A percentile compares a stretch with the other conserved stretches of the same genome.
Conservation (phyloP, 306 rosid genomes). For the Rubus parviflorus region DNA sequence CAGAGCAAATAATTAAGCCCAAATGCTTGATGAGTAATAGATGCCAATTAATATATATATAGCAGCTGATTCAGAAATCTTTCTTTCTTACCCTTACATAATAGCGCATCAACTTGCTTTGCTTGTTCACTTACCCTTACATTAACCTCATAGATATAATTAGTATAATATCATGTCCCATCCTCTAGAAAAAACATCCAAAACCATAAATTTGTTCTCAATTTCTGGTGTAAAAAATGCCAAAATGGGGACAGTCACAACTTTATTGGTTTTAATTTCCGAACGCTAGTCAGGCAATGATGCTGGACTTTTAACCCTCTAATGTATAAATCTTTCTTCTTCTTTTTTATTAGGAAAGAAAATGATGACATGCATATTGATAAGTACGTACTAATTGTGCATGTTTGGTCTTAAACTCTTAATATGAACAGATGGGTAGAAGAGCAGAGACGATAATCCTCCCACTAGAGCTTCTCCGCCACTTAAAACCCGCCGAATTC, state of each 20-base stretch:
- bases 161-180: neutral
- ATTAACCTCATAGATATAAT: no score
- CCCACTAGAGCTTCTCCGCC: slow-evolving; percentile 86
- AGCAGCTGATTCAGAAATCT: no score
- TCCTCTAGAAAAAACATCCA: neutral
- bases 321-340: neutral
- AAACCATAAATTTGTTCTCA: neutral
- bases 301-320: neutral
- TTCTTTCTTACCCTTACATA: no score
- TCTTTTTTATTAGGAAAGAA: no score
- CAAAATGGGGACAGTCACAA: neutral
- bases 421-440: slow-evolving; percentile 58
- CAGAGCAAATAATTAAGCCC: no score
- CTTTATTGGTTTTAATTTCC: neutral
- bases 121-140: neutral
- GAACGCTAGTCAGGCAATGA: neutral
- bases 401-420: neutral
- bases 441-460: slow-evolving; percentile 92
- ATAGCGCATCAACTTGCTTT: neutral
- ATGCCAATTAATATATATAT: no score
- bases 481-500: slow-evolving; percentile 81
- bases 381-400: neutral
- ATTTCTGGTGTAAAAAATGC: neutral
- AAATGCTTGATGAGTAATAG: no score
- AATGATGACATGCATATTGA: no score